Base-by-base conservation (phyloP, 2,329 filamentous ascomycete genomes). In the Chaetoscypha palmicola region DNA sequence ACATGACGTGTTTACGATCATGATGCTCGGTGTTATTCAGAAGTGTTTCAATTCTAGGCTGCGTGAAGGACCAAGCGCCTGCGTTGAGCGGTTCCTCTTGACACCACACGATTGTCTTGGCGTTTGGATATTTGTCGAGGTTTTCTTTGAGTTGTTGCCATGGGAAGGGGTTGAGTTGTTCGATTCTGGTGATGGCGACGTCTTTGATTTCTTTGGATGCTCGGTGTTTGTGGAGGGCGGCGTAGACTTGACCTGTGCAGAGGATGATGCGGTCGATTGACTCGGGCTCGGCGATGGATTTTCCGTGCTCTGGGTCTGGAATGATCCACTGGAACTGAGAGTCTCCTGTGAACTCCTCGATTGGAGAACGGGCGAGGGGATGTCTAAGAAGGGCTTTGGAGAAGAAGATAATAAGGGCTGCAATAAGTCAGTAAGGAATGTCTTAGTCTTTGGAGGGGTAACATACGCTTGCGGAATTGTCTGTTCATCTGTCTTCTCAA, bases 1-100 rank as follows among this genome's bases (percentile, higher is more conserved):
- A 98, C 80, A 96, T 88, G 64, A 96, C 89, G 69, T 94, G 87
- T 71, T 94, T 90, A 63, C 86, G 81, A 69, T 94, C 82, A 72
- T 97, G 91, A 70, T 94, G 75, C 70, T 94, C 70, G 0, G 92
- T 97, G 64, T 94, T 68, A 72, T 97, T 96, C 55, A 98, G 76
- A 54, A 98, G 71, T 7, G 91, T 98, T 79, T 98, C 92, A 53
- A 98, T 89, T 62, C 92, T 84, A 23, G 92, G 92, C 71, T 98
- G 92, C n/a, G 83, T 86, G 70, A 92, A 97, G 64, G 81, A 89
- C 92, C 92, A 98, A 36, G 87, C 87, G 66, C 92, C 92, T 7
- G 92, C 92, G 65, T 98, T 98, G 48, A 98, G 79, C 23, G 92
- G 92, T 73, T 98, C 92, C 67, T 98, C 92, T 70, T 98, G 92